Evolutionary conservation across 2,329 filamentous ascomycete genomes (phyloP), one percentile per base, ranked within the genome.

Genomic region (Eutypa lata): DNA sequence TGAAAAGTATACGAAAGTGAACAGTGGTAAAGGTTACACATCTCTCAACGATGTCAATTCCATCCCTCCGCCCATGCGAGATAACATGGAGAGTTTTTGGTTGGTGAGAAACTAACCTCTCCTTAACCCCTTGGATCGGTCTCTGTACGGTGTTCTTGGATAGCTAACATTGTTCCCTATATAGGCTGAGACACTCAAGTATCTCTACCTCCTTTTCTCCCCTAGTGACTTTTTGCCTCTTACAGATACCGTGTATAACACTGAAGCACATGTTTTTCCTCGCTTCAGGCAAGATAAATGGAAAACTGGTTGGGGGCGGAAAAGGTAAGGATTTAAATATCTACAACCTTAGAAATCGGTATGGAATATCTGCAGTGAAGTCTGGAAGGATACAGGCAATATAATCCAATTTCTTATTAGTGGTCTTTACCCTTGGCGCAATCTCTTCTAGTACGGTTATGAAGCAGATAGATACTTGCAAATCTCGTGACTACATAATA

Each of bases 61-160:
- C 22, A 82, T 91, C 11, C 90, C 91, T n/a, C 83, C 90, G 0
- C 70, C 74, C 13, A 73, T 76, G 37, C 78, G 83, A 55, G 91
- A 97, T 71, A 96, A 96, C 62, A 96, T 97, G 91, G 92, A 97
- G 74, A 93, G 89, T 67, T 96, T 96, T 74, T 97, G 92, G 92
- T 81, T 97, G 77, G 87, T 89, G 73, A 73, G 86, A 73, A 49
- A 46, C 38, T n/a, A 7, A 35, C n/a, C n/a, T n/a, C n/a, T n/a
- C n/a, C n/a, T n/a, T n/a, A n/a, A n/a, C n/a, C n/a, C n/a, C n/a
- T n/a, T n/a, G n/a, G n/a, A n/a, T n/a, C n/a, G n/a, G n/a, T n/a
- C n/a, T n/a, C n/a, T n/a, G n/a, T n/a, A n/a, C n/a, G n/a, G n/a
- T n/a, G n/a, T n/a, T n/a, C n/a, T n/a, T n/a, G n/a, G 31, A 35